Evolutionary conservation across 495 filamentous ascomycete species (phyloP).

Genomic region (Achaetomiella virescens): DNA sequence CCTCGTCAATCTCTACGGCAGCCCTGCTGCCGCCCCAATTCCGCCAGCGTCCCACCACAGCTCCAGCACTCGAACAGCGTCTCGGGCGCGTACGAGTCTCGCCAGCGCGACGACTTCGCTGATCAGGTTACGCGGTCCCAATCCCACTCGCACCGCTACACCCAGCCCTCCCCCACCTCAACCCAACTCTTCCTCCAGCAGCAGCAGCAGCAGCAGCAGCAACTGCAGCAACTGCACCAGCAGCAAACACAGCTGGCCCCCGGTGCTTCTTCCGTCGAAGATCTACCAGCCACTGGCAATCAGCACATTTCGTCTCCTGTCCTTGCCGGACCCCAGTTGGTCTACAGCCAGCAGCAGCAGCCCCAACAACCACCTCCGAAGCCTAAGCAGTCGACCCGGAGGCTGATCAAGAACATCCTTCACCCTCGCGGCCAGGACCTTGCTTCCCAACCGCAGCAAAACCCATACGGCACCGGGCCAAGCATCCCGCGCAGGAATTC

Average conservation of each 20-base stretch:
- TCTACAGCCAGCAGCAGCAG: slow-evolving; percentile 22
- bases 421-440: slow-evolving; percentile 32
- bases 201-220: slow-evolving; percentile 29
- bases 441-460: slow-evolving; percentile 9
- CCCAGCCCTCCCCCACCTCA: slow-evolving; percentile 25
- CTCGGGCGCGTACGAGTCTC: slow-evolving; percentile 23
- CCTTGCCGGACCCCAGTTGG: slow-evolving; percentile 24
- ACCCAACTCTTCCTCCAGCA: slow-evolving; percentile 24
- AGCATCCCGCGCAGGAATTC: slow-evolving; percentile 43
- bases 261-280: slow-evolving; percentile 34
- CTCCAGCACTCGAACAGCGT: slow-evolving; percentile 35
- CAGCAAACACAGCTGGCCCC: slow-evolving; percentile 20
- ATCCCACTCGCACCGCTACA: slow-evolving; percentile 31
- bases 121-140: slow-evolving; percentile 33
- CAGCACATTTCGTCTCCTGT: slow-evolving; percentile 24
- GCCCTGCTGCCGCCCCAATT: slow-evolving; percentile 15
- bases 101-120: slow-evolving; percentile 23
- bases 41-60: slow-evolving; percentile 19
- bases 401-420: slow-evolving; percentile 42
- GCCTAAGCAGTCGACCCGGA: slow-evolving; percentile 39
- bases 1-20: slow-evolving; percentile 30
- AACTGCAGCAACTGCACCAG: slow-evolving; percentile 24
- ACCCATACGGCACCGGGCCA: slow-evolving; percentile 36
- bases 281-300: slow-evolving; percentile 27
- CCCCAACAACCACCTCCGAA: slow-evolving; percentile 33